Base-by-base conservation (phyloP, 139 green algal species). In the Penium margaritaceum region DNA sequence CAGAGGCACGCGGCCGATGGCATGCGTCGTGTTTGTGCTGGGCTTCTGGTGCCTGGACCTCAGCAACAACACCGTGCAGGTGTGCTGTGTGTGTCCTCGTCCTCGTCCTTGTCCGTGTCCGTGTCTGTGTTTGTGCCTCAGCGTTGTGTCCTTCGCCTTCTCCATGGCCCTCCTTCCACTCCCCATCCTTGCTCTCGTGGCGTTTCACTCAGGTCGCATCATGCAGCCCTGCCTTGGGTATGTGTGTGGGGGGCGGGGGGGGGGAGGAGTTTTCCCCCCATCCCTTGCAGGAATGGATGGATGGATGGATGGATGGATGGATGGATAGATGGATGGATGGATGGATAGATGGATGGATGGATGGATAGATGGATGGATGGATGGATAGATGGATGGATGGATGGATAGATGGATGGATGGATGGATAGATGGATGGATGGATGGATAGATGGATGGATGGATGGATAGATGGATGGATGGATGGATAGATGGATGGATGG, bases 11-110 rank as follows among this genome's bases (percentile, higher is more conserved):
- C 46, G 46, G 21, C 46, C 46, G 46, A 36, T 36, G 30, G 55
- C 55, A 43, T 65, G 55, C 55, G 58, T 41, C 2, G 7, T 78
- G n/a, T 78, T 78, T 63, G 72, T 78, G 15, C 34, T 78, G 1
- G 72, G 72, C 15, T 75, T 75, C 46, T 75, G 67, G 67, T 75
- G 38, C 15, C 61, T 81, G 51, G 75, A 81, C 15, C 32, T 81
- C 27, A 72, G 69, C 14, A 81, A 81, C 69, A 81, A 81, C 58
- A 81, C 75, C 1, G 21, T 81, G 9, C 75, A 81, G 69, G 65
- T 36, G n/a, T n/a, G n/a, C n/a, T n/a, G n/a, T n/a, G n/a, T n/a
- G n/a, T n/a, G 75, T 51, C 1, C 75, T 69, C 21, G n/a, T n/a
- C n/a, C n/a, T n/a, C n/a, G 72, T 36, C 35, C 53, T 69, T n/a